Evolutionary conservation across 768 basidiomycete species (phyloP).

Genomic region (Suillus americanus): DNA sequence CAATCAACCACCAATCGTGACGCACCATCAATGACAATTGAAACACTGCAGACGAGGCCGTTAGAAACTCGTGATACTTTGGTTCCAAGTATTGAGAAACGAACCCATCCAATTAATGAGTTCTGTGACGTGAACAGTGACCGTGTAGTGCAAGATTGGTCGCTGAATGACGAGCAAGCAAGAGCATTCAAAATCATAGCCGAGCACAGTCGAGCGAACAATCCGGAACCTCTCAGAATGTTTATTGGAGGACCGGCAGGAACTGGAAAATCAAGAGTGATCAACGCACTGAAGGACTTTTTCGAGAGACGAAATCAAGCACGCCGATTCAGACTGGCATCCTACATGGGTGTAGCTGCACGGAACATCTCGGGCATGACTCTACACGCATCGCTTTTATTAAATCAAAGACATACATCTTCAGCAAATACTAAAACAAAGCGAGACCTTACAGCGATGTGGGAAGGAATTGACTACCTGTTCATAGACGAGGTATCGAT

Average conservation of each 20-base stretch:
- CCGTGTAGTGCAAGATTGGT: background rate
- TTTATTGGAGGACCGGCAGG: slow-evolving; percentile 35
- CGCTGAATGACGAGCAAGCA: slow-evolving; percentile 33
- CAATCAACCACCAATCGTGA: too few relatives aligned
- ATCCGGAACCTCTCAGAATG: slow-evolving; percentile 29
- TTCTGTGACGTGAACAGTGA: background rate
- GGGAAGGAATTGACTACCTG: slow-evolving; percentile 36
- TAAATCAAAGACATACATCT: slow-evolving; percentile 11
- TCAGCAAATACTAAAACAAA: background rate
- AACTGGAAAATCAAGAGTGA: slow-evolving; percentile 32
- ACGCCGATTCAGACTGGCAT: slow-evolving; percentile 28
- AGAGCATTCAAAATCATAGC: slow-evolving; percentile 32
- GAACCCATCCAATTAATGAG: background rate
- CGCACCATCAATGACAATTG: background rate
- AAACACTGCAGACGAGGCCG: background rate
- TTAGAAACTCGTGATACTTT: rapidly evolving
- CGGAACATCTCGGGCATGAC: slow-evolving; percentile 33
- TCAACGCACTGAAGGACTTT: slow-evolving; percentile 24
- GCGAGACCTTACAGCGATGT: background rate
- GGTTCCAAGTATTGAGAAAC: background rate
- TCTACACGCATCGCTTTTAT: slow-evolving; percentile 35
- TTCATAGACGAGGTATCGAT: slow-evolving; percentile 48
- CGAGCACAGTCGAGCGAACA: slow-evolving; percentile 14
- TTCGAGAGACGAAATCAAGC: slow-evolving; percentile 22
- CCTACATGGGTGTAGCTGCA: slow-evolving; percentile 33